A percentile compares a stretch with the other conserved stretches of the same genome.
Conservation (phyloP, 345 rosid species). For the Camelina sativa region DNA sequence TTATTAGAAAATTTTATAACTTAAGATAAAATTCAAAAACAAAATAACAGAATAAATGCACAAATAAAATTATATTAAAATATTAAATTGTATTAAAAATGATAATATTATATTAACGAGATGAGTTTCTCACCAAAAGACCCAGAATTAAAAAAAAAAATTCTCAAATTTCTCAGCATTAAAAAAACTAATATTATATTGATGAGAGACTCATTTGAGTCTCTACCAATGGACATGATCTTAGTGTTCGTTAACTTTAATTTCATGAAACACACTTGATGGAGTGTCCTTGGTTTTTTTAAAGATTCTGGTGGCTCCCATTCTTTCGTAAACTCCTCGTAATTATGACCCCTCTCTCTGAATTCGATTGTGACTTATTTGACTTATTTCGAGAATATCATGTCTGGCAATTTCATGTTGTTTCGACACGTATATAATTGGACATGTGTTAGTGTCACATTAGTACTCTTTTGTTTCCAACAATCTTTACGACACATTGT, state of each 20-base stretch:
- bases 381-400: neutral
- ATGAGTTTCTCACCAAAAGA: no score
- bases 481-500: neutral
- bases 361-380: neutral
- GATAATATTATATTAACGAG: no score
- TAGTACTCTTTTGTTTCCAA: neutral
- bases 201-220: no score
- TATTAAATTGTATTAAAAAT: no score
- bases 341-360: neutral
- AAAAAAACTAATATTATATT: no score
- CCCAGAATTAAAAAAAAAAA: no score
- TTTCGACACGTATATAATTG: conserved; percentile 6
- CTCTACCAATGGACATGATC: no score
- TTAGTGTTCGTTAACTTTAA: conserved; percentile 6
- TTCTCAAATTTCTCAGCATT: no score
- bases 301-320: conserved; percentile 13
- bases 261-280: conserved; percentile 12
- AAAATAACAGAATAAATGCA: no score
- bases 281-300: neutral
- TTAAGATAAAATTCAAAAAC: no score
- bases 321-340: conserved; percentile 12
- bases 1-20: no score
- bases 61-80: no score
- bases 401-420: neutral
- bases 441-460: neutral